A percentile compares a stretch with the other conserved stretches of the same genome.
Conservation (phyloP, 1,139 yeast genomes). For the Kodamaea ohmeri region DNA sequence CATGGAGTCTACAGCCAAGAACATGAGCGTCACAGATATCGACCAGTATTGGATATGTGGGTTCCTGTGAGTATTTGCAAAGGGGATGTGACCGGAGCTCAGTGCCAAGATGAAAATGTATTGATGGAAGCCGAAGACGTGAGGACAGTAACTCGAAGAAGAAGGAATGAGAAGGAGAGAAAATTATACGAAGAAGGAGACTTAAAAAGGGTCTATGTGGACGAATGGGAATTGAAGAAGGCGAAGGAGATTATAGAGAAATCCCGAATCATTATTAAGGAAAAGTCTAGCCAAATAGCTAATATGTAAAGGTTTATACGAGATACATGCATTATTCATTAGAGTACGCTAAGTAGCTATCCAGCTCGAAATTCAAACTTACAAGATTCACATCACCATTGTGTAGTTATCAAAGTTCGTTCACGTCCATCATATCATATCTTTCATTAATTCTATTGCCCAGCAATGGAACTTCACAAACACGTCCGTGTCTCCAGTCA, state of each 20-base stretch:
- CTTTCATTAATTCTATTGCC: conserved; percentile 50
- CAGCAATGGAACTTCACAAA: conserved; percentile 67
- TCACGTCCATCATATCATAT: conserved; percentile 13
- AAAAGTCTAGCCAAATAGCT: neutral
- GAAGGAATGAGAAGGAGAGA: conserved; percentile 7
- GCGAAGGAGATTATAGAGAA: neutral
- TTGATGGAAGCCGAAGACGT: conserved; percentile 21
- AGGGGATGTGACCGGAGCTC: conserved; percentile 21
- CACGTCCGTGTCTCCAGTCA: conserved; percentile 57
- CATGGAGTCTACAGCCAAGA: conserved; percentile 24
- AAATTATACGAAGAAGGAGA: conserved; percentile 3
- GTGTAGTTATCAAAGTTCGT: too few relatives aligned
- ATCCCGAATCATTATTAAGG: neutral
- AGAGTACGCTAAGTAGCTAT: neutral
- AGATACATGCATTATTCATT: neutral
- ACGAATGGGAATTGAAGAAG: conserved; percentile 11
- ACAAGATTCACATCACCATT: too few relatives aligned
- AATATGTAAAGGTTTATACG: neutral
- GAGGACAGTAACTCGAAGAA: conserved; percentile 13
- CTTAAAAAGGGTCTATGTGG: neutral
- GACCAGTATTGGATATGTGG: conserved; percentile 35
- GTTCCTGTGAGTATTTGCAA: conserved; percentile 23
- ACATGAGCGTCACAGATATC: conserved; percentile 28
- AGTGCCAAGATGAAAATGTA: conserved; percentile 20
- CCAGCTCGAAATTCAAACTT: too few relatives aligned